Evolutionary conservation across 352 stramenopile genomes (phyloP).

Genomic region (Phytophthora hybrid): DNA sequence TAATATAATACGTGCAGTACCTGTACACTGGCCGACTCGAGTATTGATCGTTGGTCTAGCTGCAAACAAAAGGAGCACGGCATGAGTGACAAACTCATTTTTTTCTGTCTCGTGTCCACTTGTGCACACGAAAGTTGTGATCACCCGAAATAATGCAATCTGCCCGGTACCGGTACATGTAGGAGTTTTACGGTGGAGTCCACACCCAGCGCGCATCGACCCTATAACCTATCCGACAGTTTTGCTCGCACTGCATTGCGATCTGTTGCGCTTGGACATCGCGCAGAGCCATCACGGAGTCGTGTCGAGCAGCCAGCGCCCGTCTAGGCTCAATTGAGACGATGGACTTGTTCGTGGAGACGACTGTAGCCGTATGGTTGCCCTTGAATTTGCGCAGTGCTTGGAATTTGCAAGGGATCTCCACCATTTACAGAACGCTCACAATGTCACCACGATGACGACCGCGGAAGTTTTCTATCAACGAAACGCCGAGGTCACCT

Average conservation of each 20-base stretch:
- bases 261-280: conserved; percentile 6
- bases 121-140: too few species aligned
- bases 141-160: not conserved
- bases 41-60: too few species aligned
- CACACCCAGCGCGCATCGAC: not conserved
- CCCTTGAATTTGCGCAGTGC: not conserved
- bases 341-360: not conserved
- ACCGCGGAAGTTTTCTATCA: conserved; percentile 1
- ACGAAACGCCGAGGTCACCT: not conserved
- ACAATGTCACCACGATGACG: conserved; percentile 2
- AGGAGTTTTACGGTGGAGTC: not conserved
- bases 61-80: too few species aligned
- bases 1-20: too few species aligned
- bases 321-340: not conserved
- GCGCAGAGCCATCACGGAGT: conserved; percentile 4
- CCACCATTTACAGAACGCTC: not conserved
- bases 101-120: too few species aligned
- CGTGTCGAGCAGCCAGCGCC: not conserved
- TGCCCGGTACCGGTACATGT: too few species aligned
- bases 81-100: too few species aligned
- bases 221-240: conserved; percentile 16
- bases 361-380: not conserved
- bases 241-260: conserved; percentile 2
- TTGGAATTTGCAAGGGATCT: not conserved
- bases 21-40: too few species aligned